These are phyloP conservation scores for Lentinula novae-zelandiae DNA, from an alignment of 1,284 basidiomycete species.

Conservation along the genomic window DNA sequence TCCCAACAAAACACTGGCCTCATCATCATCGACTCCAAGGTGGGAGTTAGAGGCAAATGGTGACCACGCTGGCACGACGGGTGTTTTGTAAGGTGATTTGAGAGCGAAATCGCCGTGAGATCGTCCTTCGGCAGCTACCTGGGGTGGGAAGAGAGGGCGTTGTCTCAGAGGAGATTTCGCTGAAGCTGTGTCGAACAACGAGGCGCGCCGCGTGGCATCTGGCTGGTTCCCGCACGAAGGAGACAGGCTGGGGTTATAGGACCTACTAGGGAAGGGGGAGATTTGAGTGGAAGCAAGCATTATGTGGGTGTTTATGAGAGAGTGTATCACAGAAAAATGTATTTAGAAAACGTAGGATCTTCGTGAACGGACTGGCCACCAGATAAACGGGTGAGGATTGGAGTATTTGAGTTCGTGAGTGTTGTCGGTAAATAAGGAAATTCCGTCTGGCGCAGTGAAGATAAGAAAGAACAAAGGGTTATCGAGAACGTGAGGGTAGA, in stretches of 20 bases:
- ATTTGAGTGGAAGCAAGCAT: conserved; percentile 42
- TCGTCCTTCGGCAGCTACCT: conserved; percentile 26
- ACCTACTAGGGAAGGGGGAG: conserved; percentile 24
- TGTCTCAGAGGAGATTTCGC: conserved; percentile 60
- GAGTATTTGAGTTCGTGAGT: not conserved
- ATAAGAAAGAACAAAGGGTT: not conserved
- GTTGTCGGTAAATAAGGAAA: not conserved
- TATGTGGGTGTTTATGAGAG: conserved; percentile 16
- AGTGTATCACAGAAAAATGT: conserved; percentile 12
- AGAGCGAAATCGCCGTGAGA: conserved; percentile 42
- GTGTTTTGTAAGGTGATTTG: conserved; percentile 50
- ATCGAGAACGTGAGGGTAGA: not conserved
- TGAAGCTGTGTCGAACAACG: conserved; percentile 41
- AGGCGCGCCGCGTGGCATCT: conserved; percentile 29
- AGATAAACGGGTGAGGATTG: not conserved
- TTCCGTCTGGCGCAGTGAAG: not conserved
- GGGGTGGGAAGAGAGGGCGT: conserved; percentile 31
- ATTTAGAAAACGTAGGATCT: conserved; percentile 4
- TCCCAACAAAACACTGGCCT: conserved; percentile 50
- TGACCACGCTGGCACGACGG: conserved; percentile 36
- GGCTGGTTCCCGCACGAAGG: conserved; percentile 41
- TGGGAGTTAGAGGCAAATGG: conserved; percentile 35
- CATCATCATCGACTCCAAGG: conserved; percentile 47
- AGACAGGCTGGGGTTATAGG: conserved; percentile 40
- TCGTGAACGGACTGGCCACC: not conserved